Evolutionary conservation across 495 filamentous ascomycete genomes (phyloP), one percentile per base, ranked within the genome.

Genomic region (Annulohypoxylon maeteangense): DNA sequence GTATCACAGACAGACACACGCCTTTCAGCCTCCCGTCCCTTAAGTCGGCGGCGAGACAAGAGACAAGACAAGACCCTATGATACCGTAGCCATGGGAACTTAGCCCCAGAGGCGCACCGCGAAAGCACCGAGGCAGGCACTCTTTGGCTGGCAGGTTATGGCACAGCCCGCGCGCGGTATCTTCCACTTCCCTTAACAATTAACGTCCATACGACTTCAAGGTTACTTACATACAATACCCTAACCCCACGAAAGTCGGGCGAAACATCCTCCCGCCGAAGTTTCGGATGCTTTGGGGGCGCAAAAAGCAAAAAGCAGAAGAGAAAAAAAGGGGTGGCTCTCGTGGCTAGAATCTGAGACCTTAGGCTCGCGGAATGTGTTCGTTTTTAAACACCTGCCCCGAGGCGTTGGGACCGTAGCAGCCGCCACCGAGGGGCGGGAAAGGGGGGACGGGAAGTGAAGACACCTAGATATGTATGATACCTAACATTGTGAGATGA

Each of bases 21-120:
- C 12, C 20, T 29, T n/a, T 51, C 23, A 51, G 47, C 51, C 51
- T 11, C 3, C 47, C 4, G 25, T 51, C 20, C 12, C 0, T 1
- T 5, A n/a, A n/a, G n/a, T n/a, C n/a, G n/a, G n/a, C n/a, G 50
- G 29, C 29, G 7, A 54, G 55, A 61, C 58, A 38, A 6, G 27
- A n/a, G 22, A 23, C 25, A 3, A 48, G 42, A 40, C 57, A 48
- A 1, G 32, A 14, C n/a, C n/a, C n/a, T n/a, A n/a, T n/a, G n/a
- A n/a, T n/a, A n/a, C n/a, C n/a, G n/a, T n/a, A n/a, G n/a, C n/a
- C n/a, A n/a, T n/a, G n/a, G n/a, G n/a, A n/a, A 40, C 36, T 40
- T 40, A 40, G 36, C 36, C 36, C 36, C 36, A 40, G 57, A 65
- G 62, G 62, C 68, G 68, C 42, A 58, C 68, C 68, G 62, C 65